phyloP scores from a whole-genome alignment of 177 flowering plant species.

The Vitis hybrid region DNA sequence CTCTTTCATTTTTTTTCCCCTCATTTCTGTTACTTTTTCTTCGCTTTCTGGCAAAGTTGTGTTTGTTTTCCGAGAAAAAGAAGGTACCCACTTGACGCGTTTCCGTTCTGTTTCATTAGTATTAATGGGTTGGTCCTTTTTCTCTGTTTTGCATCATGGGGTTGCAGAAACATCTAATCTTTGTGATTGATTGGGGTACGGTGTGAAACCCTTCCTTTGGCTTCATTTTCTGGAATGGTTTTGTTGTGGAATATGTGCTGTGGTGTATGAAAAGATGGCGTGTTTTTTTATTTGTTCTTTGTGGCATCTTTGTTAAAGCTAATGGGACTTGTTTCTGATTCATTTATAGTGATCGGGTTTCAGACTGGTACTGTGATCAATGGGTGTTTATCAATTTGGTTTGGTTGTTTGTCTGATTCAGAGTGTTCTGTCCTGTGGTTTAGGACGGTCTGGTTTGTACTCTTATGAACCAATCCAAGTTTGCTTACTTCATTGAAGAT shows the following conservation, averaged over 20 bases:
- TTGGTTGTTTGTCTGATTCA: neutral
- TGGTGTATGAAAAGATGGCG: no score
- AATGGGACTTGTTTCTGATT: no score
- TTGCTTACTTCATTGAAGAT: neutral
- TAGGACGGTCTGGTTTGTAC: no score
- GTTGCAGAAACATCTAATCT: neutral
- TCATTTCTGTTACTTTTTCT: constrained; percentile 16
- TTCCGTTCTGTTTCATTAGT: neutral
- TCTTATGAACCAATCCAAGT: neutral
- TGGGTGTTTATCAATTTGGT: neutral
- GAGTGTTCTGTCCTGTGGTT: no score
- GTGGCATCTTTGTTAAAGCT: no score
- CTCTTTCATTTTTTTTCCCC: constrained; percentile 5
- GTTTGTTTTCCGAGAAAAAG: neutral
- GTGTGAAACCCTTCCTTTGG: no score
- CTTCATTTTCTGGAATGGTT: no score
- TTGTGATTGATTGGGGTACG: neutral
- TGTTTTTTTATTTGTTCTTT: no score
- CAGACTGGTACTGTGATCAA: no score
- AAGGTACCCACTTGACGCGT: constrained; percentile 17
- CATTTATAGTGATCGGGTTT: no score
- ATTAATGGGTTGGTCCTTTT: neutral
- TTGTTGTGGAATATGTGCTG: no score
- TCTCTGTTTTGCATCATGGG: neutral
- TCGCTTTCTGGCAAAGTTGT: constrained; percentile 24